These are phyloP conservation scores for Salix koriyanagi DNA, from an alignment of 345 rosid species.

Conservation along the genomic window DNA sequence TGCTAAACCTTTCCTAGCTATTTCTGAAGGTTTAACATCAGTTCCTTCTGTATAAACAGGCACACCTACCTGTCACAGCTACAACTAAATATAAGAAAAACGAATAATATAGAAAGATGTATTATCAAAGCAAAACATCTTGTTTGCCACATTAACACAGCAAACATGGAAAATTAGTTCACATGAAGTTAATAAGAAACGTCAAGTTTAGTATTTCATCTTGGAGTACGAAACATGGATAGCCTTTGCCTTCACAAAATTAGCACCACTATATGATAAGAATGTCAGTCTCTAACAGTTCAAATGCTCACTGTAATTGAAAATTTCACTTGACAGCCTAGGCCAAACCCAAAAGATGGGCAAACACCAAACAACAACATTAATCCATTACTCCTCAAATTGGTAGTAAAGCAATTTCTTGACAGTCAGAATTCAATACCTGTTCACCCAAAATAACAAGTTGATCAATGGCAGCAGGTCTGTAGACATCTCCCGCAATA, in stretches of 20 bases:
- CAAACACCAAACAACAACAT: background rate
- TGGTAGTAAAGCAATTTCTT: constrained; percentile 4
- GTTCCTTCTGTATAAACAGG: constrained; percentile 89
- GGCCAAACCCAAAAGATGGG: background rate
- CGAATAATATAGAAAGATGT: background rate
- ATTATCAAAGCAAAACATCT: background rate
- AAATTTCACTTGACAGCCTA: background rate
- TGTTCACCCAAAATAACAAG: constrained; percentile 89
- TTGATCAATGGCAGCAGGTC: constrained; percentile 99
- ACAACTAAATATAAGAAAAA: constrained; percentile 25
- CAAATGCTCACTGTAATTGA: background rate
- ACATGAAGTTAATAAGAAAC: constrained; percentile 15
- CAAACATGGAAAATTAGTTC: background rate
- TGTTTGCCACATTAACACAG: background rate
- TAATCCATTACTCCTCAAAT: background rate
- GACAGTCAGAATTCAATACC: constrained; percentile 42
- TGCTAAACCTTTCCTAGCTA: constrained; percentile 78
- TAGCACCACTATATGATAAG: background rate
- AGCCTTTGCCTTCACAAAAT: background rate
- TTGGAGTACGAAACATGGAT: background rate
- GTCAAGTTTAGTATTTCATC: background rate
- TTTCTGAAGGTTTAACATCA: constrained; percentile 77
- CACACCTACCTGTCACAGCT: constrained; percentile 74
- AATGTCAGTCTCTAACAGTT: background rate
- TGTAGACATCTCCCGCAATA: constrained; percentile 96